Evolutionary conservation across 208 protist genomes (phyloP).

Genomic region (Trichomonas vaginalis): DNA sequence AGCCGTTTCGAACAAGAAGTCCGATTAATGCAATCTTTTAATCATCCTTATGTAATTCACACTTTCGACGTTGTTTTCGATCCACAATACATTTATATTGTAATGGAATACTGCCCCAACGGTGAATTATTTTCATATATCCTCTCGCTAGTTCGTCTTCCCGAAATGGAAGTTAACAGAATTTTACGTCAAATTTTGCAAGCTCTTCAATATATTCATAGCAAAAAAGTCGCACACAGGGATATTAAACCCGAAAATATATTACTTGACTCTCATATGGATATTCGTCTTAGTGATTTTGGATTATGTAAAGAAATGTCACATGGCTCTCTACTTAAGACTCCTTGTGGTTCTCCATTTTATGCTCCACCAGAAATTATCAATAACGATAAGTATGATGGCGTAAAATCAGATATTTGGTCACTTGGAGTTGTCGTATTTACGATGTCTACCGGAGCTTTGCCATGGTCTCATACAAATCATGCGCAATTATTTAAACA

Average conservation of each 20-base stretch:
- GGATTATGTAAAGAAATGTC: neutral
- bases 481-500: neutral
- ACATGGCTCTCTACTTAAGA: neutral
- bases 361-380: neutral
- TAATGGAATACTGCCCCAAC: neutral
- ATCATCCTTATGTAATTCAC: neutral
- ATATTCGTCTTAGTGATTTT: neutral
- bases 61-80: neutral
- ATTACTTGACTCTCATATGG: neutral
- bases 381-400: neutral
- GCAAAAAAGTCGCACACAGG: neutral
- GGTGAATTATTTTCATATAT: neutral
- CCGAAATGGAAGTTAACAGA: neutral
- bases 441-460: neutral
- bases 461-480: neutral
- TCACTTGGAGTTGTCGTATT: neutral
- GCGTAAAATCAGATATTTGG: neutral
- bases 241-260: slow-evolving; percentile 10
- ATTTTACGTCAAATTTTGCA: neutral
- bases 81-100: neutral
- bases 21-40: neutral
- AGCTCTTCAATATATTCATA: neutral
- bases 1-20: neutral
- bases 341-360: neutral
- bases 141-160: neutral